These are phyloP conservation scores for Trichoderma gamsii DNA, from an alignment of 495 filamentous ascomycete genomes.

Conservation along the genomic window DNA sequence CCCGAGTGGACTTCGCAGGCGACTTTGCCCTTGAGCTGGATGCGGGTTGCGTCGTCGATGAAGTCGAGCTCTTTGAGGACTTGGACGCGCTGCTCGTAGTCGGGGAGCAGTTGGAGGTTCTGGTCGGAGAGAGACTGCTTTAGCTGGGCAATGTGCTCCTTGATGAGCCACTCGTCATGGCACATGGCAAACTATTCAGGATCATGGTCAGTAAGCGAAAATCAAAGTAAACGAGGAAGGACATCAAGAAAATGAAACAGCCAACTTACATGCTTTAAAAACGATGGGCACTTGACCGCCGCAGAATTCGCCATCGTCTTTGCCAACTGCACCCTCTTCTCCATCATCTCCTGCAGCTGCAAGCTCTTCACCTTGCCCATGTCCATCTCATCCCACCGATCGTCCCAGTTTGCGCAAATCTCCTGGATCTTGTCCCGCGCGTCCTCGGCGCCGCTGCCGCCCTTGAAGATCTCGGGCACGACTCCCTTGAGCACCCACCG, in stretches of 20 bases:
- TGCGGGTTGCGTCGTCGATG: conserved; percentile 73
- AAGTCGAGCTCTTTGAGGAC: conserved; percentile 88
- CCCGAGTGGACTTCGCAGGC: conserved; percentile 98
- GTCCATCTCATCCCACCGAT: conserved; percentile 82
- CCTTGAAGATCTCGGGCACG: conserved; percentile 45
- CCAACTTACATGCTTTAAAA: conserved; percentile 73
- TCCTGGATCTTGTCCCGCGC: conserved; percentile 57
- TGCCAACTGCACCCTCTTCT: conserved; percentile 58
- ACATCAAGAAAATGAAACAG: background rate
- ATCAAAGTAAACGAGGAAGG: background rate
- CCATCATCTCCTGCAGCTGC: conserved; percentile 63
- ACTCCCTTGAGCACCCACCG: conserved; percentile 61
- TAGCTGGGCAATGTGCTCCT: conserved; percentile 80
- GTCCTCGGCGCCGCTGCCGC: conserved; percentile 33
- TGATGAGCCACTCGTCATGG: conserved; percentile 89
- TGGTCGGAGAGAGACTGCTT: conserved; percentile 89
- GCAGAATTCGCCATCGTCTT: conserved; percentile 48
- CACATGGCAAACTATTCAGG: conserved; percentile 66
- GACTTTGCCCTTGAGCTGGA: conserved; percentile 95
- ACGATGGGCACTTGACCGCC: conserved; percentile 63
- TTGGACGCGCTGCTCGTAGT: conserved; percentile 91
- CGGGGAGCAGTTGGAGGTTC: conserved; percentile 92
- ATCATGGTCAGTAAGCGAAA: background rate
- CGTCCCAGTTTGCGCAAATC: conserved; percentile 62
- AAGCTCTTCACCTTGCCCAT: conserved; percentile 74